Conservation (phyloP, 805 yeast genomes). For the Candida mattraensis region DNA sequence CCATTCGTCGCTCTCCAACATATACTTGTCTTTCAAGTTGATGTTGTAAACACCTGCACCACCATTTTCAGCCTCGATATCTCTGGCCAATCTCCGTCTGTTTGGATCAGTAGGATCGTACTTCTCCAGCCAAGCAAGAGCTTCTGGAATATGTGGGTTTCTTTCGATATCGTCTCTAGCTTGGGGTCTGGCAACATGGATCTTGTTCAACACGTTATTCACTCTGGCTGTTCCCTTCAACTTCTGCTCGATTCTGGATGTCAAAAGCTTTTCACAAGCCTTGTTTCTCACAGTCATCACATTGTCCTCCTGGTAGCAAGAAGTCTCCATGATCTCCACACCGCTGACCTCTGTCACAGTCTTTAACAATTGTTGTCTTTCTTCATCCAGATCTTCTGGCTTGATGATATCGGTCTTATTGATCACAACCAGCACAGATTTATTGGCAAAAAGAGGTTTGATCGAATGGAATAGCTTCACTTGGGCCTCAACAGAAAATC, state of each 20-base stretch:
- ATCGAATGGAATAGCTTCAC: constrained; percentile 95
- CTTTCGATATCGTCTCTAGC: constrained; percentile 85
- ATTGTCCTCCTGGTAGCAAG: constrained; percentile 92
- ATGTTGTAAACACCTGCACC: constrained; percentile 98
- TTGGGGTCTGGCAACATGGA: constrained; percentile 90
- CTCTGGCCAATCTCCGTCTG: constrained; percentile 79
- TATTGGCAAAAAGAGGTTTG: constrained; percentile 96
- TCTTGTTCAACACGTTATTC: constrained; percentile 85
- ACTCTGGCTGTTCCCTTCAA: constrained; percentile 90
- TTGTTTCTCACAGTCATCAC: constrained; percentile 94
- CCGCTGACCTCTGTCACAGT: constrained; percentile 67
- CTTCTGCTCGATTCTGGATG: constrained; percentile 95
- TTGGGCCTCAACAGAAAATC: constrained; percentile 95
- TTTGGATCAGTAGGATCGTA: constrained; percentile 81
- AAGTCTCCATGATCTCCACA: constrained; percentile 89
- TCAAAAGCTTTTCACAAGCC: constrained; percentile 94
- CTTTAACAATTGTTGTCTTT: constrained; percentile 68
- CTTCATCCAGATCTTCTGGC: constrained; percentile 78
- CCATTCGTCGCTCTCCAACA: constrained; percentile 96
- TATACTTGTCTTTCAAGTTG: constrained; percentile 87
- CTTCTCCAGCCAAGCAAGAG: constrained; percentile 55
- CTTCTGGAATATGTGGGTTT: constrained; percentile 80
- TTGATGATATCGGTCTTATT: constrained; percentile 91
- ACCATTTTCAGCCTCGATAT: constrained; percentile 91
- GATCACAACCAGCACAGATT: constrained; percentile 91